phyloP scores from a whole-genome alignment of 2,329 filamentous ascomycete species.

The Apiospora rasikravindrae region DNA sequence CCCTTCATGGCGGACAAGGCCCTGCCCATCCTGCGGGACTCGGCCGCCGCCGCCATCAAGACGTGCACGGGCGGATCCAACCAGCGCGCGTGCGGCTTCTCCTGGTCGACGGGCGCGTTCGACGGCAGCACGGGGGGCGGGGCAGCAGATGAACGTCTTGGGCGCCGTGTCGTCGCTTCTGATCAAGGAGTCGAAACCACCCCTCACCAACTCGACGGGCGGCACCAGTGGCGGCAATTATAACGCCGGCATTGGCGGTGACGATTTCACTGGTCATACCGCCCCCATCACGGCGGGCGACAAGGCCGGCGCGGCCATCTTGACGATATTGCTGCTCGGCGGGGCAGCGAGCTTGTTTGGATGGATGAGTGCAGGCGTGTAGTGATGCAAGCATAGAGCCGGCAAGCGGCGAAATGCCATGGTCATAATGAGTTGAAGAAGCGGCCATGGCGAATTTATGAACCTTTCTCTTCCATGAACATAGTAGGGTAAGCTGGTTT shows the following conservation, averaged over 20 bases:
- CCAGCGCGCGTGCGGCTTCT: constrained; percentile 54
- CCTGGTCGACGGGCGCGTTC: constrained; percentile 52
- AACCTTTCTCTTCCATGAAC: not conserved
- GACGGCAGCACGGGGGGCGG: constrained; percentile 63
- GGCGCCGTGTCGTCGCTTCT: constrained; percentile 60
- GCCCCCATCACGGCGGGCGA: constrained; percentile 49
- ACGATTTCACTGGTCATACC: constrained; percentile 39
- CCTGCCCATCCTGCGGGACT: constrained; percentile 43
- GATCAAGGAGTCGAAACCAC: constrained; percentile 45
- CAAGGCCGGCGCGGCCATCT: constrained; percentile 52
- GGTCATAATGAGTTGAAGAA: not conserved
- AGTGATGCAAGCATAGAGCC: constrained; percentile 19
- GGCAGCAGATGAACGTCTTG: constrained; percentile 65
- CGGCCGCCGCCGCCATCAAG: constrained; percentile 45
- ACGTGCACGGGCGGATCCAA: constrained; percentile 40
- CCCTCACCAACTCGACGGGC: constrained; percentile 53
- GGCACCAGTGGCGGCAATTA: constrained; percentile 56
- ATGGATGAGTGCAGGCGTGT: constrained; percentile 54
- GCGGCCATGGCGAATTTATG: not conserved
- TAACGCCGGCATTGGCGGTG: constrained; percentile 45
- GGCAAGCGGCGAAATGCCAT: no score
- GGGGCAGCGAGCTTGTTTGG: constrained; percentile 47
- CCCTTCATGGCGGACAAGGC: constrained; percentile 44
- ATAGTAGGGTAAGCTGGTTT: not conserved
- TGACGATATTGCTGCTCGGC: constrained; percentile 52